Base-by-base conservation (phyloP, 2,329 filamentous ascomycete species). In the Knufia petricola region DNA sequence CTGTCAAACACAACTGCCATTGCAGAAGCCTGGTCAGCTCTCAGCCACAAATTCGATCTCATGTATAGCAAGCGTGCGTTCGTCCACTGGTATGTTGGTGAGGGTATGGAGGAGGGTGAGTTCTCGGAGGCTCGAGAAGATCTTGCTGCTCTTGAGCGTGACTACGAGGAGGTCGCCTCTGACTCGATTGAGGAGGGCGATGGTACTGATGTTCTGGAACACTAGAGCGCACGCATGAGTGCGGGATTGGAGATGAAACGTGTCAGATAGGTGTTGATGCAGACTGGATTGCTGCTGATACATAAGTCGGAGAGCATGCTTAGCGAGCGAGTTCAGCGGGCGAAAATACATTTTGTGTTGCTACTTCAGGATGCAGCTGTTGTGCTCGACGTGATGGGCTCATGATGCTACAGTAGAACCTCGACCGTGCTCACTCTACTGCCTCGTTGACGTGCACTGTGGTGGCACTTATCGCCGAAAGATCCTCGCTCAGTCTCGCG, bases 41-140 rank as follows among this genome's bases (percentile, higher is more conserved):
- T 98, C 58, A 94, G 88, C 54, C 81, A 84, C 80, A 98, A 98
- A 77, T 98, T 98, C 77, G 92, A 98, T 67, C 87, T 98, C 69
- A 98, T 98, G 92, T 95, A 96, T 83, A 94, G 87, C 70, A 98
- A 98, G 85, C 92, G 92, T 77, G 92, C 92, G 55, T 98, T 98
- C 74, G 92, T 98, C 58, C 92, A 98, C 76, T 98, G 92, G 92
- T 98, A 96, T 65, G 92, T 98, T 66, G 92, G 92, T 76, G 92
- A 96, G 79, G 92, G 92, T 82, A 98, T 98, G 92, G 92, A 98
- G 79, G 92, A 98, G 73, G 92, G 92, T 72, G 92, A 98, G 74
- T 98, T 98, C 81, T 94, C 87, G 50, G 92, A 98, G 78, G 92
- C 92, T 58, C 89, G 92, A 70, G 92, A 98, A 76, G 92, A 98